Evolutionary conservation across 805 yeast genomes (phyloP), one percentile per base, ranked within the genome.

Genomic region (Starmera dryadoides): DNA sequence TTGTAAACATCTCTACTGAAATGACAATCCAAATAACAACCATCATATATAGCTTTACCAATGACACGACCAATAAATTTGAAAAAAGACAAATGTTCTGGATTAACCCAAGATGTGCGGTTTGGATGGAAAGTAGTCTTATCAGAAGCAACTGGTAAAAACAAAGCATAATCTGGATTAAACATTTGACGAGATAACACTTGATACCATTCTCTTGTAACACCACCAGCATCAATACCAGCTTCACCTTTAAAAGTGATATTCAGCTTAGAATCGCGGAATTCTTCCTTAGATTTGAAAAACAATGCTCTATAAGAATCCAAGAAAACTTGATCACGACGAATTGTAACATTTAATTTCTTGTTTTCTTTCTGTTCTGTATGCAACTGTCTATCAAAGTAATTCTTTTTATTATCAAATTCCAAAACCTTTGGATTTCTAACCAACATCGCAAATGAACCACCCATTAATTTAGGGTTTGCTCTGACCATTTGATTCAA

Each of bases 151-250:
- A 88, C 95, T 0, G 98, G 96, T 1, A 83, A 69, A 57, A 91
- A 93, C 45, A 93, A 64, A 0, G 96, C 97, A 63, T 88, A 88
- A 53, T 87, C 95, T 0, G 98, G 94, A 56, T 91, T 88, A 64
- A 93, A 87, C 86, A 93, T 89, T 58, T 91, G 97, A 45, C 96
- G 71, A 0, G 96, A 80, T 35, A 93, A 62, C 5, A 89, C 95
- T 57, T 89, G 97, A 54, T 82, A 89, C 98, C 98, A 93, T 59
- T 93, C 99, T 53, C 99, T 71, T 0, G 97, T 86, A 14, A 93
- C 81, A 31, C 99, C 99, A 49, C 99, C 99, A 3, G 96, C 98
- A 68, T 93, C 99, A 36, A 93, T 86, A 49, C 98, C 99, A 39
- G 83, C 83, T 60, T 93, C 99, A 2, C 95, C 96, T 45, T 79